Evolutionary conservation across 208 protist genomes (phyloP).

Genomic region (Trypanosoma scelopori): DNA sequence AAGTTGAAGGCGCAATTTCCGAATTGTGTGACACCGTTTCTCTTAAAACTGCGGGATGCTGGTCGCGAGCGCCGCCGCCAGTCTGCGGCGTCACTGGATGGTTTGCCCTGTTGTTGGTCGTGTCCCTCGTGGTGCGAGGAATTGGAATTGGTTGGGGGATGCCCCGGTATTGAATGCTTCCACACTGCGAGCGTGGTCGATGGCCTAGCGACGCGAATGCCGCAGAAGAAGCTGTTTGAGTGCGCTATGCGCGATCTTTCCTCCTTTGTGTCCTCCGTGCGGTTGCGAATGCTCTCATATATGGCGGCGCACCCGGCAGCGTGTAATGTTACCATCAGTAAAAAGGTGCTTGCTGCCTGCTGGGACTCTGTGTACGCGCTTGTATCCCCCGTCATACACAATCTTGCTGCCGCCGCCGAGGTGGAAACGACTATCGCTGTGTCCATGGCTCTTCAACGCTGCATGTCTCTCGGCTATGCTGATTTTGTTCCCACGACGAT

Average conservation of each 20-base stretch:
- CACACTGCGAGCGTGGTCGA: constrained; percentile 23
- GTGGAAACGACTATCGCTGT: constrained; percentile 4
- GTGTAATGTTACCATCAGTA: constrained; percentile 36
- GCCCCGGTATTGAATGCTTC: constrained; percentile 10
- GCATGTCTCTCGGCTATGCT: constrained; percentile 4
- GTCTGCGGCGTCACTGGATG: neutral
- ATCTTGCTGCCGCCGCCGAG: constrained; percentile 40
- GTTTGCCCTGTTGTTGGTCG: constrained; percentile 7
- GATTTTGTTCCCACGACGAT: constrained; percentile 26
- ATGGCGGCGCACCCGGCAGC: constrained; percentile 45
- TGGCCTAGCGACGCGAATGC: constrained; percentile 20
- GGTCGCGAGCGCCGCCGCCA: neutral
- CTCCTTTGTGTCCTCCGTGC: constrained; percentile 64
- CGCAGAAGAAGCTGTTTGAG: constrained; percentile 21
- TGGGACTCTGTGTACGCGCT: constrained; percentile 47
- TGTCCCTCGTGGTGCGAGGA: constrained; percentile 54
- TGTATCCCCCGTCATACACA: constrained; percentile 45
- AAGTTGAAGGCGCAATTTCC: neutral
- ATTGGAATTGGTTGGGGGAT: constrained; percentile 3
- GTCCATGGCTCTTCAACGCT: constrained; percentile 19
- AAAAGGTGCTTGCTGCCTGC: constrained; percentile 35
- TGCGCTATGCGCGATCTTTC: constrained; percentile 49
- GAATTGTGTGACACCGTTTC: neutral
- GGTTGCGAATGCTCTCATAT: constrained; percentile 61
- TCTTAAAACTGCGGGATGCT: constrained; percentile 18